These are phyloP conservation scores for Xylaria venustula DNA, from an alignment of 495 filamentous ascomycete species.

Conservation along the genomic window DNA sequence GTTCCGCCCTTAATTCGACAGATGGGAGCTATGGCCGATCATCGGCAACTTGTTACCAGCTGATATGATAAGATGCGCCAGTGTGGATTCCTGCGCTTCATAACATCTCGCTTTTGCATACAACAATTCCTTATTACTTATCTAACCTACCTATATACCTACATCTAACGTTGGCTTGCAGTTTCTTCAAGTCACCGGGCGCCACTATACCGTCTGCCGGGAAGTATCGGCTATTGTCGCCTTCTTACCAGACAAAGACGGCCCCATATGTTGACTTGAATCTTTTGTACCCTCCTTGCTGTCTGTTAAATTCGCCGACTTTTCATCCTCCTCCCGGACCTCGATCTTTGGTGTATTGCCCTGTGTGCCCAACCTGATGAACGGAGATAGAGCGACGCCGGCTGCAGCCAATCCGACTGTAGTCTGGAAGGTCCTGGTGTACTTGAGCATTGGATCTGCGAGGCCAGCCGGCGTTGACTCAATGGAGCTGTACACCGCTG, in stretches of 20 bases:
- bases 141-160: background rate
- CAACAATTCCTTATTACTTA: too few species aligned
- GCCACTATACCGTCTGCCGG: background rate
- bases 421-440: slow-evolving; percentile 52
- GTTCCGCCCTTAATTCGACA: background rate
- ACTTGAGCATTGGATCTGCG: slow-evolving; percentile 38
- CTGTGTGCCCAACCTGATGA: slow-evolving; percentile 45
- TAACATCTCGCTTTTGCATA: background rate
- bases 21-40: background rate
- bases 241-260: background rate
- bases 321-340: slow-evolving; percentile 6
- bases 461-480: slow-evolving; percentile 29
- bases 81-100: background rate
- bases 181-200: background rate
- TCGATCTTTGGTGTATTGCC: slow-evolving; percentile 31
- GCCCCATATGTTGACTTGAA: slow-evolving; percentile 7
- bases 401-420: slow-evolving; percentile 54
- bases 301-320: slow-evolving; percentile 7
- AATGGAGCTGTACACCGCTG: slow-evolving; percentile 46
- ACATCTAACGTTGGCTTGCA: background rate
- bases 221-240: background rate
- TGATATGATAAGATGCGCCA: background rate
- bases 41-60: background rate
- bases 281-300: background rate
- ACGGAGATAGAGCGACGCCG: slow-evolving; percentile 37